phyloP scores from a whole-genome alignment of 2,329 filamentous ascomycete genomes.

The Botryosphaeria dothidea region DNA sequence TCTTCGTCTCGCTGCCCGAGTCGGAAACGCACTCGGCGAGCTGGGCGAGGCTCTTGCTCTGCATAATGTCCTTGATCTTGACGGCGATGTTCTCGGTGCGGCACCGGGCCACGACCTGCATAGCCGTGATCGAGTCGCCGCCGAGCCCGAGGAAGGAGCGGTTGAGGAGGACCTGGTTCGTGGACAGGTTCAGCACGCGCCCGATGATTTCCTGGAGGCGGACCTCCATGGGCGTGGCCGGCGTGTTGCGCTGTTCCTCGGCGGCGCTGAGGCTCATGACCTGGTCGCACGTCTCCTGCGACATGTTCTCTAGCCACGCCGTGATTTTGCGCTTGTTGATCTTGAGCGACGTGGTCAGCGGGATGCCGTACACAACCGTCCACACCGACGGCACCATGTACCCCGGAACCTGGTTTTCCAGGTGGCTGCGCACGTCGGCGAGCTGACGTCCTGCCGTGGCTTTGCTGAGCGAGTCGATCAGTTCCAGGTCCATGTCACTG shows the following conservation, averaged over 20 bases:
- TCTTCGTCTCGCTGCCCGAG: not conserved
- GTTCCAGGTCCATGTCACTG: slow-evolving; percentile 1
- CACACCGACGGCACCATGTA: slow-evolving; percentile 44
- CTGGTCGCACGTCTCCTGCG: slow-evolving; percentile 15
- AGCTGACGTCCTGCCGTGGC: slow-evolving; percentile 27
- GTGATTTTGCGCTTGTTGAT: slow-evolving; percentile 26
- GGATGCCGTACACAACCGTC: slow-evolving; percentile 38
- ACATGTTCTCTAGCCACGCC: slow-evolving; percentile 1
- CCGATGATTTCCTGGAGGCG: slow-evolving; percentile 27
- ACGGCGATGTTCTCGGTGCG: slow-evolving; percentile 19
- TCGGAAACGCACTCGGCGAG: not conserved
- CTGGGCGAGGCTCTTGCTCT: slow-evolving; percentile 2
- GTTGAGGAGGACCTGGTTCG: slow-evolving; percentile 30
- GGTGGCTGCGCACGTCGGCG: not conserved
- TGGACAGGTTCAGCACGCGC: slow-evolving; percentile 18
- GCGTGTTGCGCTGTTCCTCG: slow-evolving; percentile 30
- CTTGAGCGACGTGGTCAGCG: slow-evolving; percentile 39
- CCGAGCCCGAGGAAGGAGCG: slow-evolving; percentile 44
- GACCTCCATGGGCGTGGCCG: not conserved
- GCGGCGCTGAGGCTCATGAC: slow-evolving; percentile 32
- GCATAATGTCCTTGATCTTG: slow-evolving; percentile 7
- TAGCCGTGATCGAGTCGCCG: slow-evolving; percentile 35
- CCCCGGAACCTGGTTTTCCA: slow-evolving; percentile 29
- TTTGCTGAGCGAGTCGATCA: slow-evolving; percentile 1
- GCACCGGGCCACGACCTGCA: not conserved